A percentile compares a stretch with the other conserved stretches of the same genome.
phyloP scores from a whole-genome alignment of 23 red algal genomes.

The Gracilaria gracilis region DNA sequence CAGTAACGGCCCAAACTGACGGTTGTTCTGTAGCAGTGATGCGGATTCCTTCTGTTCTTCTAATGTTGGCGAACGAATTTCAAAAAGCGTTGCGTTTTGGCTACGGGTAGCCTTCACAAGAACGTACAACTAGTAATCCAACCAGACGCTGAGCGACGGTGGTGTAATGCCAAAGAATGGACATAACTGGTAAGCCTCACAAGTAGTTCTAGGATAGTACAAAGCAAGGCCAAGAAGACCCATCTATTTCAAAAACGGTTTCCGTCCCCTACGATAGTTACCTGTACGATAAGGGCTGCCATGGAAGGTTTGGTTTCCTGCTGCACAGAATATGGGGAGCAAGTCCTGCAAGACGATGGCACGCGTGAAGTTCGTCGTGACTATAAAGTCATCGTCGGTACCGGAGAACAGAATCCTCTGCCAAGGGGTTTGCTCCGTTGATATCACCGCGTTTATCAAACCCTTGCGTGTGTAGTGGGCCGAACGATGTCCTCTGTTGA shows the following conservation, averaged over 20 bases:
- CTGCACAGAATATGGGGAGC: neutral
- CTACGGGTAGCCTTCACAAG: neutral
- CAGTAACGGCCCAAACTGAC: slow-evolving; percentile 20
- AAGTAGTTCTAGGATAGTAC: neutral
- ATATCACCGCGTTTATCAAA: no score
- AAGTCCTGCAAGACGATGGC: neutral
- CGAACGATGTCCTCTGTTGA: no score
- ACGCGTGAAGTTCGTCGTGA: neutral
- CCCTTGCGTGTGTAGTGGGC: no score
- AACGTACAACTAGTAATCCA: neutral
- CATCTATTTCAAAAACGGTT: neutral
- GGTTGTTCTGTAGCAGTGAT: neutral
- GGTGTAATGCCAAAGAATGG: neutral
- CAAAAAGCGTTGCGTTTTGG: neutral
- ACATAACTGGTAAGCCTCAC: neutral
- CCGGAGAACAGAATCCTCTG: no score
- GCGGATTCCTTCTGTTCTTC: slow-evolving; percentile 5
- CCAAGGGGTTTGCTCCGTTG: no score
- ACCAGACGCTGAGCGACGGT: neutral
- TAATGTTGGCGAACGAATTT: neutral
- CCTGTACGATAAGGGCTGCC: neutral
- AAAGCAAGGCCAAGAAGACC: neutral
- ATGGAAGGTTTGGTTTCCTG: neutral
- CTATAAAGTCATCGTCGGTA: neutral
- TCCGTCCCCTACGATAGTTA: neutral